Percentiles rank a stretch among this genome's conserved stretches.
Conservation (phyloP, 148 eudicot genomes). For the Diospyros kaki region DNA sequence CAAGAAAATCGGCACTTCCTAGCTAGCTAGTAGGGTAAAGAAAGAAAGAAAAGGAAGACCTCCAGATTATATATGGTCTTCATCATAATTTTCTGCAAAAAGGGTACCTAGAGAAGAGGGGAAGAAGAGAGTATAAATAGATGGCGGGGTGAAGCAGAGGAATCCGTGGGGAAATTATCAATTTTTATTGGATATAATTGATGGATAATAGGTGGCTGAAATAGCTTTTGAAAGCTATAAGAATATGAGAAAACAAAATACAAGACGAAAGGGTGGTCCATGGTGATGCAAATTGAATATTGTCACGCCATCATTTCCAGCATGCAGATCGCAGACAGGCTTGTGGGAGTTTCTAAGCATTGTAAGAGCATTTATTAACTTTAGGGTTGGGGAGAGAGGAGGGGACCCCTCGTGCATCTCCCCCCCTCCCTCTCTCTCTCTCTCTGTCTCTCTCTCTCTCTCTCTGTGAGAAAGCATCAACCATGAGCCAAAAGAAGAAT, state of each 20-base stretch:
- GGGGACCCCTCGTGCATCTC: conserved; percentile 6
- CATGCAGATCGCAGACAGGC: conserved; percentile 26
- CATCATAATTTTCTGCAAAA: not conserved
- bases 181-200: not conserved
- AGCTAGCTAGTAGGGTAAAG: too few species aligned
- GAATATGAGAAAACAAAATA: not conserved
- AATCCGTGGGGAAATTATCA: not conserved
- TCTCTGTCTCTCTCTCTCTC: not conserved
- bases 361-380: conserved; percentile 26
- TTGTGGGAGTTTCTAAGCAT: conserved; percentile 18
- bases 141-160: not conserved
- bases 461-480: conserved; percentile 3
- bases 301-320: conserved; percentile 29
- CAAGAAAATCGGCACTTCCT: conserved; percentile 1
- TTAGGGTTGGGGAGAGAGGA: conserved; percentile 18
- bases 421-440: conserved; percentile 4
- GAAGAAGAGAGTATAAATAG: conserved; percentile 21
- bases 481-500: conserved; percentile 15
- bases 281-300: conserved; percentile 24
- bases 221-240: not conserved
- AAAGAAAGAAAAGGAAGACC: not conserved
- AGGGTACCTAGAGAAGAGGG: conserved; percentile 12
- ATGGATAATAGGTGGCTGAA: too few species aligned
- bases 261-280: conserved; percentile 17
- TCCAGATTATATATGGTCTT: not conserved